phyloP scores from a whole-genome alignment of 148 eudicot genomes.

The Diospyros kaki region DNA sequence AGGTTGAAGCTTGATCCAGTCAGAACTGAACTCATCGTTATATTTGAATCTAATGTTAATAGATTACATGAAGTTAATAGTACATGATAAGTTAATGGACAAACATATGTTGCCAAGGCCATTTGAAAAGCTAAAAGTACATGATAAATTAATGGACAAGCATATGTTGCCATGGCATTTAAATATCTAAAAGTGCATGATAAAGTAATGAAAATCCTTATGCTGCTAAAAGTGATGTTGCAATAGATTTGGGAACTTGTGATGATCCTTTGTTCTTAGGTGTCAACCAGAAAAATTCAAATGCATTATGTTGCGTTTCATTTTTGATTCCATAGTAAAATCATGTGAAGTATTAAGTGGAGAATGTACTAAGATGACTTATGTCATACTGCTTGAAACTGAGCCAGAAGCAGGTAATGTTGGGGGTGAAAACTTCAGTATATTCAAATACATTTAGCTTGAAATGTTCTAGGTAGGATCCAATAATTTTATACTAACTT shows the following conservation, averaged over 20 bases:
- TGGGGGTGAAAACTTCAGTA: background rate
- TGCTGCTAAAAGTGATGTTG: background rate
- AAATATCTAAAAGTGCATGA: background rate
- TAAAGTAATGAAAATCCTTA: background rate
- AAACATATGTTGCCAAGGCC: background rate
- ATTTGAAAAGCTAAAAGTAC: background rate
- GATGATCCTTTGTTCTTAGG: background rate
- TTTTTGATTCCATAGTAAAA: background rate
- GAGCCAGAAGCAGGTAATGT: background rate
- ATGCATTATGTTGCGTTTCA: background rate
- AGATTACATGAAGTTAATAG: background rate
- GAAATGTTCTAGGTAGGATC: background rate
- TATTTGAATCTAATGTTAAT: background rate
- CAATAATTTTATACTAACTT: background rate
- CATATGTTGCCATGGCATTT: background rate
- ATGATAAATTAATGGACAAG: background rate
- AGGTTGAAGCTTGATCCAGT: background rate
- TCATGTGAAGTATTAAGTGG: background rate
- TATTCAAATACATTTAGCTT: slow-evolving; percentile 1
- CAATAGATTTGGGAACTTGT: background rate
- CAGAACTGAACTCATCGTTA: background rate
- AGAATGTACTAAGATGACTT: background rate
- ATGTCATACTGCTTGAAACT: background rate
- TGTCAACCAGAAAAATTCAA: background rate
- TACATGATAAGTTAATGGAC: background rate